Conservation (phyloP, 495 filamentous ascomycete species). For the Usnea hakonensis region DNA sequence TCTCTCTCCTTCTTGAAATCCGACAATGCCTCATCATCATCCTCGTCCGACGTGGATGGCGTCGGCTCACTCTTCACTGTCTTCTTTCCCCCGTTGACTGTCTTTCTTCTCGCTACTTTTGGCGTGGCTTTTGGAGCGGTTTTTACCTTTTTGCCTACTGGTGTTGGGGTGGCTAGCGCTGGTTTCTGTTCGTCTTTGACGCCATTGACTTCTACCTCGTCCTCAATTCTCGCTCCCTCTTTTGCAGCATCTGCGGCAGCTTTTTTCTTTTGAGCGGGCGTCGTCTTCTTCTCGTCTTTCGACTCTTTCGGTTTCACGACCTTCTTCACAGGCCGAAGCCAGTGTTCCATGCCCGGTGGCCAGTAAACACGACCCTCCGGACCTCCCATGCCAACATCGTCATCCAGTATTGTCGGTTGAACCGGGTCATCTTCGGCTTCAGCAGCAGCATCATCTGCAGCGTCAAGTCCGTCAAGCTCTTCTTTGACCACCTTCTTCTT, state of each 20-base stretch:
- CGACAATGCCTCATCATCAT: slow-evolving; percentile 25
- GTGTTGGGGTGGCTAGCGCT: slow-evolving; percentile 9
- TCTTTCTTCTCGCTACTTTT: slow-evolving; percentile 22
- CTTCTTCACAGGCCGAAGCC: slow-evolving; percentile 73
- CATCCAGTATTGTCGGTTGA: slow-evolving; percentile 45
- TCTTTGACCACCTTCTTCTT: slow-evolving; percentile 40
- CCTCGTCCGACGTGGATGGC: slow-evolving; percentile 24
- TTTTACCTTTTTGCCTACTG: slow-evolving; percentile 24
- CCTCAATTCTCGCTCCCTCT: slow-evolving; percentile 24
- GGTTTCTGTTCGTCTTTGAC: slow-evolving; percentile 13
- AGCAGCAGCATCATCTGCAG: slow-evolving; percentile 37
- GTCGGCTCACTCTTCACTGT: slow-evolving; percentile 25
- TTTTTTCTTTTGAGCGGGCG: slow-evolving; percentile 30
- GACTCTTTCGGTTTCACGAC: slow-evolving; percentile 54
- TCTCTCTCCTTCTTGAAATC: slow-evolving; percentile 15
- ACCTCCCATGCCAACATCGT: slow-evolving; percentile 83
- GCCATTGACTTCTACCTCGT: slow-evolving; percentile 22
- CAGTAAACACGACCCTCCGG: slow-evolving; percentile 83
- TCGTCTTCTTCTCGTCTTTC: slow-evolving; percentile 25
- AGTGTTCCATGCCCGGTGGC: slow-evolving; percentile 83
- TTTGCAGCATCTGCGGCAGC: slow-evolving; percentile 23
- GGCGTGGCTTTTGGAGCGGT: slow-evolving; percentile 16
- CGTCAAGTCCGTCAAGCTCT: slow-evolving; percentile 44
- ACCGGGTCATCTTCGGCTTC: slow-evolving; percentile 26
- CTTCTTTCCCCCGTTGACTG: slow-evolving; percentile 19